Evolutionary conservation across 176 grass and related monocot genomes (phyloP), one percentile per base, ranked within the genome.

Genomic region (Elaeis guineensis): DNA sequence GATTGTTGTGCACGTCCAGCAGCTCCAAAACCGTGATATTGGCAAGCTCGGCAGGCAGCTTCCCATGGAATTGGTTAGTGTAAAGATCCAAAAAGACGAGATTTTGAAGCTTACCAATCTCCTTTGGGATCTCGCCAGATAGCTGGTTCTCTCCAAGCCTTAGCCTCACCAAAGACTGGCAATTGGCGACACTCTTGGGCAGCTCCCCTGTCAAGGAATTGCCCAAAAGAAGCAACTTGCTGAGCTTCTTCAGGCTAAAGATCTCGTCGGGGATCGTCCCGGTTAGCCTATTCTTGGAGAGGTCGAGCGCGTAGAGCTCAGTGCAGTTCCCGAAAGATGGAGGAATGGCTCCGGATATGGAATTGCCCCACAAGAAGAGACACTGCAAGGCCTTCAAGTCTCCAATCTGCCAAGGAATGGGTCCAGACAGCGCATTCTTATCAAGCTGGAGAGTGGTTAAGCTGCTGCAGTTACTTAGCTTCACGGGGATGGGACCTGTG

Each of bases 1-100:
- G 81, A 25, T 95, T 95, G 75, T 95, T 75, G 75, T 95, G 90
- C 21, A 95, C 83, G 60, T 95, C 90, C 19, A 95, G 76, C 12
- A 95, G 75, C 82, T 95, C 90, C 11, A 95, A 85, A 50, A 95
- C 90, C 0, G 82, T 85, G 69, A 95, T 86, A 55, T 95, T 86
- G 62, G 85, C 75, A 24, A 95, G 80, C 78, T 95, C 86, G 6
- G 39, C 58, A 2, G 90, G 90, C 22, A 95, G 57, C 5, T 25
- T 22, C 2, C 90, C 86, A 2, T 70, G 71, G 65, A 95, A 85
- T 55, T 51, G 68, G 73, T 95, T 95, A 0, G 90, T 81, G 60
- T 95, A 95, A 9, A 95, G 85, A 70, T 95, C 90, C 63, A 95
- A 70, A 69, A 95, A 95, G 49, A 89, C 86, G 15, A 95, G 77